Evolutionary conservation across 257 asterid species (phyloP).

Genomic region (Salvia splendens): DNA sequence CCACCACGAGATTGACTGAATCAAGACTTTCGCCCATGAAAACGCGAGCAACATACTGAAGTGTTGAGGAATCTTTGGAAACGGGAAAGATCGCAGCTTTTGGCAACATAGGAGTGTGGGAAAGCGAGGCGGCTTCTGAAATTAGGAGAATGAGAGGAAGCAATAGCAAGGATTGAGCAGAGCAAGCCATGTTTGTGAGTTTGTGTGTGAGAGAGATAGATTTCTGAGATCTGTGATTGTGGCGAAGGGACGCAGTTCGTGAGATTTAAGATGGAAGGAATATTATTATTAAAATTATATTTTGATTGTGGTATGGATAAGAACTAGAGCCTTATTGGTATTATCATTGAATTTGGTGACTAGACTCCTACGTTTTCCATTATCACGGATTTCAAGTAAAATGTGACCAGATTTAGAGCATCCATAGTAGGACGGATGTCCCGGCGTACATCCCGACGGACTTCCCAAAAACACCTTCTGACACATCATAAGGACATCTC

Average conservation of each 20-base stretch:
- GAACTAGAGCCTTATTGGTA: background rate
- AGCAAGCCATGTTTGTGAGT: conserved; percentile 43
- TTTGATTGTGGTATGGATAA: conserved; percentile 34
- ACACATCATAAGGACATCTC: no score
- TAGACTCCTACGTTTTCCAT: conserved; percentile 33
- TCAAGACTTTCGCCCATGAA: conserved; percentile 41
- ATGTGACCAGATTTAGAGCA: background rate
- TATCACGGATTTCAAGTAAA: conserved; percentile 12
- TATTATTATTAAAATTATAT: background rate
- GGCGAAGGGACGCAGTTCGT: conserved; percentile 29
- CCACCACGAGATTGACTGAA: conserved; percentile 52
- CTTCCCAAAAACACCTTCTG: no score
- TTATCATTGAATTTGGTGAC: conserved; percentile 31
- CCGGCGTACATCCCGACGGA: no score
- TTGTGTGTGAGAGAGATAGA: background rate
- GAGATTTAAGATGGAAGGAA: conserved; percentile 31
- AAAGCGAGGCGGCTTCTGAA: conserved; percentile 22
- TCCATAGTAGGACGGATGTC: no score
- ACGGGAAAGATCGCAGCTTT: conserved; percentile 55
- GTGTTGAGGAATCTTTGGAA: conserved; percentile 57
- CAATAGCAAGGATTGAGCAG: conserved; percentile 26
- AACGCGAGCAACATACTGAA: conserved; percentile 55
- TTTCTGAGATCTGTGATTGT: background rate
- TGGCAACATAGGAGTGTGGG: conserved; percentile 63
- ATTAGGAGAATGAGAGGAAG: conserved; percentile 34